A percentile compares a stretch with the other conserved stretches of the same genome.
Conservation (phyloP, 805 yeast genomes). For the Starmera quercuum region DNA sequence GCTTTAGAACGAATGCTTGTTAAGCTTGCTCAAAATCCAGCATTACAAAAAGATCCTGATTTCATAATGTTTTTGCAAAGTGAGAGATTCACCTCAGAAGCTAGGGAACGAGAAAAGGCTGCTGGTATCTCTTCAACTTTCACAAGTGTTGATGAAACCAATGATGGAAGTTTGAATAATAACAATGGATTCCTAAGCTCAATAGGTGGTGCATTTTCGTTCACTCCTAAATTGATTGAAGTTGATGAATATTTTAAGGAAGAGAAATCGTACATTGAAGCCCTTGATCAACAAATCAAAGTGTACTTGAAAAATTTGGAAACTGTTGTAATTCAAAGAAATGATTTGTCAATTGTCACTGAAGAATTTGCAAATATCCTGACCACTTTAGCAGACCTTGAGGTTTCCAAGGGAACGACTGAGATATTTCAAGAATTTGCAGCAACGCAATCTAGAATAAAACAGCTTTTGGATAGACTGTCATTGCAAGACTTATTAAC, state of each 20-base stretch:
- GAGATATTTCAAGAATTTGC: slow-evolving; percentile 65
- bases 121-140: slow-evolving; percentile 36
- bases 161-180: slow-evolving; percentile 24
- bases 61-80: slow-evolving; percentile 72
- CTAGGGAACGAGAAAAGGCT: slow-evolving; percentile 55
- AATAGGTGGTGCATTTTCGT: slow-evolving; percentile 55
- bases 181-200: slow-evolving; percentile 51
- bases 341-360: slow-evolving; percentile 60
- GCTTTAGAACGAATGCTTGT: slow-evolving; percentile 82
- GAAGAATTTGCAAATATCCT: slow-evolving; percentile 57
- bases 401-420: slow-evolving; percentile 59
- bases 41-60: slow-evolving; percentile 64
- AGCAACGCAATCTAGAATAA: slow-evolving; percentile 60
- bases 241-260: slow-evolving; percentile 72
- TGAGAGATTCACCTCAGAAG: slow-evolving; percentile 61
- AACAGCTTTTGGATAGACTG: slow-evolving; percentile 68
- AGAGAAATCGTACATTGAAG: slow-evolving; percentile 60
- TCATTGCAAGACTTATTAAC: slow-evolving; percentile 82
- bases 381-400: slow-evolving; percentile 62
- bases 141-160: slow-evolving; percentile 16
- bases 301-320: slow-evolving; percentile 67
- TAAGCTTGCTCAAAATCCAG: slow-evolving; percentile 52
- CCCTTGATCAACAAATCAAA: slow-evolving; percentile 64
- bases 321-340: slow-evolving; percentile 63
- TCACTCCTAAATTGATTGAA: slow-evolving; percentile 63